A percentile compares a stretch with the other conserved stretches of the same genome.
Conservation (phyloP, 2,329 filamentous ascomycete genomes). For the Berkeleyomyces basicola region DNA sequence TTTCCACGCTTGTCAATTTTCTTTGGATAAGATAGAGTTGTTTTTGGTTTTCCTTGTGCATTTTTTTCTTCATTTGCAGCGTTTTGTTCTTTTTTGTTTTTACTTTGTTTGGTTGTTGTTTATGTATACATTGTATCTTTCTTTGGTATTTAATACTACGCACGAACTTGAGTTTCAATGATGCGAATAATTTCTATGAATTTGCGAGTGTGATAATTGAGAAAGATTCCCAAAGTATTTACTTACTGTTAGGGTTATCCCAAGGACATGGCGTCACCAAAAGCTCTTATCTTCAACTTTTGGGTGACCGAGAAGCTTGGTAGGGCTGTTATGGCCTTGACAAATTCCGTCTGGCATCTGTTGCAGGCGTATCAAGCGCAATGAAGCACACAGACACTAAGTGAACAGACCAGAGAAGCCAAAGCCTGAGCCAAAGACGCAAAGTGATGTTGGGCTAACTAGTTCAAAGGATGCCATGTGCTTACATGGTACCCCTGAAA, state of each 20-base stretch:
- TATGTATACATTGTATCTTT: background rate
- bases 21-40: constrained; percentile 4
- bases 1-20: background rate
- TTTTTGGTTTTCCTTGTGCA: background rate
- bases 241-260: too few relatives aligned
- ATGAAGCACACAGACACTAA: background rate
- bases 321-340: background rate
- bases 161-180: too few relatives aligned
- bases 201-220: too few relatives aligned
- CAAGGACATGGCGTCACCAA: too few relatives aligned
- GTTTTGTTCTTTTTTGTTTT: background rate
- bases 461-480: background rate
- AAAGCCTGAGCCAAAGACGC: background rate
- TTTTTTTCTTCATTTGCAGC: background rate
- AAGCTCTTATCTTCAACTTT: too few relatives aligned
- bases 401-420: background rate
- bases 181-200: too few relatives aligned
- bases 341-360: background rate
- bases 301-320: background rate
- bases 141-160: background rate
- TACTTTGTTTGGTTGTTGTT: background rate
- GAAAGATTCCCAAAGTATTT: too few relatives aligned
- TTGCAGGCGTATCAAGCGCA: constrained; percentile 1
- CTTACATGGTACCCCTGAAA: constrained; percentile 7
- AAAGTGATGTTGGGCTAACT: background rate